Base-by-base conservation (phyloP, 2,329 filamentous ascomycete species). In the Teratosphaeria gauchensis region DNA sequence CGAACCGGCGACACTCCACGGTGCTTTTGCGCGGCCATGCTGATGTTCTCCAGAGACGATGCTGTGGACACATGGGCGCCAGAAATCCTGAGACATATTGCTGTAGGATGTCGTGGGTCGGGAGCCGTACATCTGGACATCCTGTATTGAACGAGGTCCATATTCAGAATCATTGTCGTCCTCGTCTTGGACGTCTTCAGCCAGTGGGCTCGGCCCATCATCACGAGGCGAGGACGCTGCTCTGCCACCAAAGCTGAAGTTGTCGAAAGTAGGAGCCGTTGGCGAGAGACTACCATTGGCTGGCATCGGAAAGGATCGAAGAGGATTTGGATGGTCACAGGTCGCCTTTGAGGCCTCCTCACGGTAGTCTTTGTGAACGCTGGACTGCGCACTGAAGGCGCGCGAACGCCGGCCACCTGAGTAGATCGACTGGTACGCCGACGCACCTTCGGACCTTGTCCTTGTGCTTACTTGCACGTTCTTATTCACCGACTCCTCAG, bases 101-200 rank as follows among this genome's bases (percentile, higher is more conserved):
- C 19, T 48, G 24, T 53, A 32, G 28, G 52, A 53, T 16, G 52
- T 53, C 28, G 52, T 53, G 21, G 52, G 52, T 48, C 42, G 16
- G 42, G 65, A 61, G 53, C 64, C 60, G 57, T 67, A 63, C 61
- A 65, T 62, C 58, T 66, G 66, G 4, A 67, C 62, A 32, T 66
- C 42, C 42, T 19, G 42, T 62, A n/a, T 61, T 61, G 6, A 64
- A 56, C 8, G 64, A 64, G 21, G 42, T 8, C 42, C 42, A 48
- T 48, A 48, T 6, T 19, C n/a, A 16, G 42, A 48, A 52, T 35
- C 16, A 63, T 61, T 9, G 21, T 53, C 54, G 24, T 53, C 24
- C 3, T 60, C 54, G 48, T 42, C 54, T 54, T 58, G 5, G 56
- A 56, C 8, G 51, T 21, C 30, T 59, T 58, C 54, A 32, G 55